Conservation (phyloP, 2,329 filamentous ascomycete species). For the Pyricularia sp. region DNA sequence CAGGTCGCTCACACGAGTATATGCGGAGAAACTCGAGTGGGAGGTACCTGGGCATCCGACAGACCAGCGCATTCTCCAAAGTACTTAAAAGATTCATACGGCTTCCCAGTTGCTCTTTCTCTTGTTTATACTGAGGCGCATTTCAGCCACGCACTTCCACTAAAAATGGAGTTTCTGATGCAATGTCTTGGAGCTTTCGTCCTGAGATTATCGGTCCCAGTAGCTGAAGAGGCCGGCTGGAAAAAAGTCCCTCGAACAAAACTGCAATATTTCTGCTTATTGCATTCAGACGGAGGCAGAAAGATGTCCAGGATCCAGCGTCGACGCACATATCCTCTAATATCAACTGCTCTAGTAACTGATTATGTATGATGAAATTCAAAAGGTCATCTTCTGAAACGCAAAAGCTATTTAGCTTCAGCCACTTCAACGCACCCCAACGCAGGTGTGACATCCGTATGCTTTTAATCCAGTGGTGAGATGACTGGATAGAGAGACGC, state of each 20-base stretch:
- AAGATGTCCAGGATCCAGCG: not conserved
- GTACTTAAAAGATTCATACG: not conserved
- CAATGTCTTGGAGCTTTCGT: not conserved
- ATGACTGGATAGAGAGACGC: not conserved
- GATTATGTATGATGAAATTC: not conserved
- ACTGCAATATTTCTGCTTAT: not conserved
- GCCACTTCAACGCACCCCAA: not conserved
- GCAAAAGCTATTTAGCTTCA: not conserved
- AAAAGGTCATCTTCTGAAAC: not conserved
- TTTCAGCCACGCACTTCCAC: not conserved
- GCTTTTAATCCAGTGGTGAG: not conserved
- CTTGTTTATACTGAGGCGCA: not conserved
- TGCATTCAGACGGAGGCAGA: not conserved
- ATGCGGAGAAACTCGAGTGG: not conserved
- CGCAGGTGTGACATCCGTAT: not conserved
- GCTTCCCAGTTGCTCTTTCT: not conserved
- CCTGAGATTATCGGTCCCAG: not conserved
- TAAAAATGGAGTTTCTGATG: not conserved
- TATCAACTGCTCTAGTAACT: not conserved
- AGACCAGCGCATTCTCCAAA: not conserved
- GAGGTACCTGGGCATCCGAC: not conserved
- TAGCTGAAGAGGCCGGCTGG: not conserved
- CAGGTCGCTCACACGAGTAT: not conserved
- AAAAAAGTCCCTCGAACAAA: not conserved
- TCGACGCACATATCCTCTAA: not conserved